Percentiles rank a stretch among this genome's conserved stretches.
Conservation (phyloP, 129 eudicot species). For the Smallanthus sonchifolius region DNA sequence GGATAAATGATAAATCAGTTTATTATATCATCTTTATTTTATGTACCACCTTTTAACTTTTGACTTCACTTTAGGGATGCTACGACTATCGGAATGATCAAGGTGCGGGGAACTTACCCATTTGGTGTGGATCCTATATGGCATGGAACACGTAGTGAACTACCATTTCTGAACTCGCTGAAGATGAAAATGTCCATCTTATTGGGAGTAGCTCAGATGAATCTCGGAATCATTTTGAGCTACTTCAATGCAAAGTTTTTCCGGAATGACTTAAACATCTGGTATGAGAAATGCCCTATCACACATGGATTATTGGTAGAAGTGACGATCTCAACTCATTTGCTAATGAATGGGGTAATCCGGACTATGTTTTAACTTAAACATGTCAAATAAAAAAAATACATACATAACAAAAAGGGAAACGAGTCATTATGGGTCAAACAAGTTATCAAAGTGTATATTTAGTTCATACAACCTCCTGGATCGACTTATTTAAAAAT, state of each 20-base stretch:
- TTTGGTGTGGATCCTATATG: constrained; percentile 95
- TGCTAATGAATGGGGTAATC: too few species aligned
- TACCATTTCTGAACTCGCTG: constrained; percentile 81
- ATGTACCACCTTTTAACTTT: constrained; percentile 2
- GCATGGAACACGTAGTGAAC: constrained; percentile 88
- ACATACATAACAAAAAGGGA: not conserved
- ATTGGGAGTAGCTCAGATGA: constrained; percentile 86
- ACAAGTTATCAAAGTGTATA: not conserved
- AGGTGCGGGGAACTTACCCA: constrained; percentile 71
- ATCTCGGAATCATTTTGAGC: constrained; percentile 80
- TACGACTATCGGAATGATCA: constrained; percentile 62
- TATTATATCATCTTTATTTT: not conserved
- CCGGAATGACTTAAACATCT: constrained; percentile 55
- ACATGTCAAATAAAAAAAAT: not conserved
- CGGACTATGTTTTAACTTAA: not conserved
- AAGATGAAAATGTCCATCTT: constrained; percentile 97
- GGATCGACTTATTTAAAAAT: not conserved
- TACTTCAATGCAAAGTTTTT: constrained; percentile 76
- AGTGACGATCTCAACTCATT: not conserved
- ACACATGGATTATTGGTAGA: not conserved
- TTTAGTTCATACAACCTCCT: not conserved
- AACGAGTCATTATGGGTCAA: not conserved
- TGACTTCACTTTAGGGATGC: constrained; percentile 59
- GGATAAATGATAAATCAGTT: not conserved
- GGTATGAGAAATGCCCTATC: constrained; percentile 37